Evolutionary conservation across 352 stramenopile species (phyloP).

Genomic region (Thalassiosira oceanica): DNA sequence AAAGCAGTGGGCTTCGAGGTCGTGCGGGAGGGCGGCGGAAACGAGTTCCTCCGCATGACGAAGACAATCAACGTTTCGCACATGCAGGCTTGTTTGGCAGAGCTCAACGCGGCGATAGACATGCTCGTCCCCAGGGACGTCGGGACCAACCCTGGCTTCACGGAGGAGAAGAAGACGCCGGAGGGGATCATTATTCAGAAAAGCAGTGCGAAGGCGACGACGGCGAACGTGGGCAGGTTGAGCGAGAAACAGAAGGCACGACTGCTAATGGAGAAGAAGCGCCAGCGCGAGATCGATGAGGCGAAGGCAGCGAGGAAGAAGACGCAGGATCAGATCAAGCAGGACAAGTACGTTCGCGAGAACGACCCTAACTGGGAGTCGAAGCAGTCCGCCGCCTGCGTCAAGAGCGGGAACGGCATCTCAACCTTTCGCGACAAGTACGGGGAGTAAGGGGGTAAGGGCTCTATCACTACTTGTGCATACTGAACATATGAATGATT

Average conservation of each 20-base stretch:
- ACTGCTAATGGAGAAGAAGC: conserved; percentile 62
- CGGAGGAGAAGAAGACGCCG: conserved; percentile 2
- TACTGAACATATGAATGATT: too few relatives aligned
- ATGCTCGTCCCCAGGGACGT: conserved; percentile 6
- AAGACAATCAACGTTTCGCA: conserved; percentile 9
- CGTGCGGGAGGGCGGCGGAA: conserved; percentile 8
- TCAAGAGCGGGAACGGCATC: conserved; percentile 61
- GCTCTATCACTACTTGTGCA: neutral
- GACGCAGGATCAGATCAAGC: conserved; percentile 40
- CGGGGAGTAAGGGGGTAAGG: conserved; percentile 47
- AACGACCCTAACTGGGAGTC: conserved; percentile 72
- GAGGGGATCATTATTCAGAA: conserved; percentile 13
- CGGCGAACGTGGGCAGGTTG: conserved; percentile 22
- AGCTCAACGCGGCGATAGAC: conserved; percentile 29
- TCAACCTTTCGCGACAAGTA: conserved; percentile 67
- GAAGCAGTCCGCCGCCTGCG: conserved; percentile 53
- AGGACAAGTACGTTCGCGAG: conserved; percentile 66
- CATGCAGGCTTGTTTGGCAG: conserved; percentile 25
- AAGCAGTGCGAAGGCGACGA: neutral
- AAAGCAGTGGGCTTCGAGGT: conserved; percentile 40
- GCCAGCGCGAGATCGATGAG: conserved; percentile 37
- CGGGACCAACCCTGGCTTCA: neutral
- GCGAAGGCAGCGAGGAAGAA: conserved; percentile 48
- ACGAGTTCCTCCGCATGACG: conserved; percentile 18
- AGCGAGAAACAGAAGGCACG: conserved; percentile 73